These are phyloP conservation scores for Cinchona pubescens DNA, from an alignment of 257 asterid genomes.

Conservation along the genomic window DNA sequence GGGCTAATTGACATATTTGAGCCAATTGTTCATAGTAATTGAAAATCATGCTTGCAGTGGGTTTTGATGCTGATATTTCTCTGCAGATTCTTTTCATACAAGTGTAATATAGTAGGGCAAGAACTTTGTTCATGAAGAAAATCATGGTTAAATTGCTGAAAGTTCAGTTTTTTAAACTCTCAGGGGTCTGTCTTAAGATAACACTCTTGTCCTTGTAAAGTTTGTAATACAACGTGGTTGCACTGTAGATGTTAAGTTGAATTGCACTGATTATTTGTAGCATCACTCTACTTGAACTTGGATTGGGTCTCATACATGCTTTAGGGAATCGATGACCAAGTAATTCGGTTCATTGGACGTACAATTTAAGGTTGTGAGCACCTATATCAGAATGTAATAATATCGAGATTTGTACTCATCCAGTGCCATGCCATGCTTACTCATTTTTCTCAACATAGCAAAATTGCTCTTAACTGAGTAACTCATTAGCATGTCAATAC, in stretches of 20 bases:
- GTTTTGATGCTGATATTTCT: neutral
- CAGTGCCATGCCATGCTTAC: neutral
- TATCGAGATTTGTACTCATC: neutral
- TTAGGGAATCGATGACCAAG: slow-evolving; percentile 3
- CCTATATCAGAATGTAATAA: neutral
- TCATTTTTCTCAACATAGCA: neutral
- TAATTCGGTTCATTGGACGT: neutral
- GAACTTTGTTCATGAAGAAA: neutral
- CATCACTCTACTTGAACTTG: neutral
- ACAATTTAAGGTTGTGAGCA: neutral
- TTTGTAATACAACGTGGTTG: neutral
- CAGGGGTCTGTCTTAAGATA: neutral
- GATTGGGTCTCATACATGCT: neutral
- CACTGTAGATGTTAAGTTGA: neutral
- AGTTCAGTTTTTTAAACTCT: neutral
- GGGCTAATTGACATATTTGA: neutral
- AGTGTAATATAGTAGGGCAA: neutral
- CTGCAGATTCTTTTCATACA: neutral
- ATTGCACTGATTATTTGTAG: neutral
- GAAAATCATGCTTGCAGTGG: neutral
- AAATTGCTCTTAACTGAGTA: slow-evolving; percentile 7
- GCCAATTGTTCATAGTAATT: neutral
- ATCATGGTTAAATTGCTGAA: neutral
- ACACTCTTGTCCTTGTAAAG: neutral
- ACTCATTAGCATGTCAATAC: slow-evolving; percentile 16